Evolutionary conservation across 1,284 basidiomycete genomes (phyloP).

Genomic region (Ustilago vetiveriae): DNA sequence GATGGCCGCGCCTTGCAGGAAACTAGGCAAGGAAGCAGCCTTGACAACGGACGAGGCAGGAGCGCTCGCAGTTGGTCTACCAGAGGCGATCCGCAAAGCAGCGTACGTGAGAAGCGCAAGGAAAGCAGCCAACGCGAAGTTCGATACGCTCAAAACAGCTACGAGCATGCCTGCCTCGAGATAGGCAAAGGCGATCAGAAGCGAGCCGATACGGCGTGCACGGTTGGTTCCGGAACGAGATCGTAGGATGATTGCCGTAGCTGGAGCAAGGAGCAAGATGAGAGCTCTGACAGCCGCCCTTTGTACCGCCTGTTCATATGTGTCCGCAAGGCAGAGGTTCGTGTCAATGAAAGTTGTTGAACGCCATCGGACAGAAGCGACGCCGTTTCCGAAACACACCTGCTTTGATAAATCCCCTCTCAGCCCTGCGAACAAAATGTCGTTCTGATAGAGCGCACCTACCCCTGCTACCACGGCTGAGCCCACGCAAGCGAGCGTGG

Average conservation of each 20-base stretch:
- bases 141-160: constrained; percentile 54
- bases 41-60: neutral
- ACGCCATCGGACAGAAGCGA: neutral
- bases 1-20: neutral
- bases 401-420: neutral
- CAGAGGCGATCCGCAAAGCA: constrained; percentile 13
- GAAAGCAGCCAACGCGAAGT: constrained; percentile 52
- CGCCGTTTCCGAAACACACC: neutral
- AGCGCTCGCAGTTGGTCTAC: neutral
- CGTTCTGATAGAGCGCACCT: neutral
- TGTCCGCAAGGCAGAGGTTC: neutral
- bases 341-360: too few relatives aligned
- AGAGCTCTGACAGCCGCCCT: neutral
- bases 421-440: constrained; percentile 1
- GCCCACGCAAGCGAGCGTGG: constrained; percentile 18
- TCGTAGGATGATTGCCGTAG: neutral
- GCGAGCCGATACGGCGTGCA: constrained; percentile 26
- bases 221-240: constrained; percentile 5
- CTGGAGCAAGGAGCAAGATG: neutral
- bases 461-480: constrained; percentile 4
- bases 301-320: neutral
- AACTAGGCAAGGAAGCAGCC: neutral
- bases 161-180: constrained; percentile 57
- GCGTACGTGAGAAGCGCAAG: constrained; percentile 20
- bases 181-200: constrained; percentile 54